These are phyloP conservation scores for Diaporthe amygdali DNA, from an alignment of 2,329 filamentous ascomycete species.

Conservation along the genomic window DNA sequence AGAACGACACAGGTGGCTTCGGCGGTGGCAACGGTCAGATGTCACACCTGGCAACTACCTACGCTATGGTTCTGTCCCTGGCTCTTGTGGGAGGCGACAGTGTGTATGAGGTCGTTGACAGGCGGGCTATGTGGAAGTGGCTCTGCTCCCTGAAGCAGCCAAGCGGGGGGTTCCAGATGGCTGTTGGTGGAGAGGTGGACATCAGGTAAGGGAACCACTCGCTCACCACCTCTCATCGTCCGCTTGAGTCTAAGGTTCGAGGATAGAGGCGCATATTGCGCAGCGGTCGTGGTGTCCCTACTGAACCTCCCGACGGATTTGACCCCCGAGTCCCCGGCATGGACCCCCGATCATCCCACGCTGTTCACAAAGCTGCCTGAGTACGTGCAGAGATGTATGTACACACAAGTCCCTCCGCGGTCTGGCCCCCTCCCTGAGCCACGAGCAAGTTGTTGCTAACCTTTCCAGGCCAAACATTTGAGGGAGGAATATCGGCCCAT, in stretches of 20 bases:
- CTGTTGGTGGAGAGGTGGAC: constrained; percentile 87
- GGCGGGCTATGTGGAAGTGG: constrained; percentile 89
- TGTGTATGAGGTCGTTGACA: constrained; percentile 77
- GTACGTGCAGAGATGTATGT: constrained; percentile 81
- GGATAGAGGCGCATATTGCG: constrained; percentile 85
- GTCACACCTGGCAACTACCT: constrained; percentile 88
- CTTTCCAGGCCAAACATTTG: constrained; percentile 80
- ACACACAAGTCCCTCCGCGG: constrained; percentile 25
- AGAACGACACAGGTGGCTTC: constrained; percentile 85
- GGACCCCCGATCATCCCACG: constrained; percentile 59
- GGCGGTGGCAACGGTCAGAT: constrained; percentile 92
- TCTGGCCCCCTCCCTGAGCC: constrained; percentile 15
- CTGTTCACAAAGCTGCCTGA: constrained; percentile 78
- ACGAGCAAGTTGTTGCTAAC: constrained; percentile 28
- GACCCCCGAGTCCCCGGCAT: constrained; percentile 72
- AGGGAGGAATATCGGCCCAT: constrained; percentile 88
- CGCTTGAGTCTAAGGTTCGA: constrained; percentile 16
- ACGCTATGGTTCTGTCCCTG: constrained; percentile 81
- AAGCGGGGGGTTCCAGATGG: constrained; percentile 89
- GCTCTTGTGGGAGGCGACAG: constrained; percentile 78
- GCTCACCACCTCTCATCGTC: not conserved
- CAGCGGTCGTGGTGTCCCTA: constrained; percentile 81
- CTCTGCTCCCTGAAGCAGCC: constrained; percentile 84
- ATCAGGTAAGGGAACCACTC: constrained; percentile 63
- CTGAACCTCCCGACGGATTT: constrained; percentile 83